phyloP scores from a whole-genome alignment of 805 yeast genomes.

The Metschnikowia dekortorum region DNA sequence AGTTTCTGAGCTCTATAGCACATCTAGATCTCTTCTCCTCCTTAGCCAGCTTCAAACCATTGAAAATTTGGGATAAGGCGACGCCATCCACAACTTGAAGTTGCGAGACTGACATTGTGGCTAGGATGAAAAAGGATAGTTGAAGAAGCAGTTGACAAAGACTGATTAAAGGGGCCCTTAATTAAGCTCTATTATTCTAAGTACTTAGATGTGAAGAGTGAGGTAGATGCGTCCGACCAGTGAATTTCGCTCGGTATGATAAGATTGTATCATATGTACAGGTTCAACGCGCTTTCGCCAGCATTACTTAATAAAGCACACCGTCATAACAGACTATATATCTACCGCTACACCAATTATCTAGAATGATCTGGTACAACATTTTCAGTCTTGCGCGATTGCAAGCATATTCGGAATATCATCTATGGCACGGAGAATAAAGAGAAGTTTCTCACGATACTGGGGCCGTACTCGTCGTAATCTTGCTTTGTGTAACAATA shows the following conservation, averaged over 20 bases:
- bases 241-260: not conserved
- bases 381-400: not conserved
- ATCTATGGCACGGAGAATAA: slow-evolving; percentile 80
- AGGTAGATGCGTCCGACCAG: not conserved
- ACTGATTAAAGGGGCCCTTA: not conserved
- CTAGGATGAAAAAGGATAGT: not conserved
- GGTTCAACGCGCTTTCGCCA: slow-evolving; percentile 5
- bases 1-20: slow-evolving; percentile 66
- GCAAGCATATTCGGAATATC: not conserved
- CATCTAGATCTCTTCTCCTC: slow-evolving; percentile 47
- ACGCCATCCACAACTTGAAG: slow-evolving; percentile 37
- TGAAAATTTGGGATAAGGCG: slow-evolving; percentile 49
- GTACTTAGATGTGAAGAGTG: not conserved
- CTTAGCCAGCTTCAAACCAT: slow-evolving; percentile 42
- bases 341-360: not conserved
- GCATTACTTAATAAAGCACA: not conserved
- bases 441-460: slow-evolving; percentile 94
- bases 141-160: not conserved
- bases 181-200: not conserved
- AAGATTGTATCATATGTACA: slow-evolving; percentile 9
- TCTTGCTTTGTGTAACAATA: slow-evolving; percentile 96
- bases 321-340: not conserved
- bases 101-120: slow-evolving; percentile 14
- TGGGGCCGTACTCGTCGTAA: slow-evolving; percentile 97
- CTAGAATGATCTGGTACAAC: not conserved